These are phyloP conservation scores for Yamadazyma sp. DNA, from an alignment of 805 yeast species.

Conservation along the genomic window DNA sequence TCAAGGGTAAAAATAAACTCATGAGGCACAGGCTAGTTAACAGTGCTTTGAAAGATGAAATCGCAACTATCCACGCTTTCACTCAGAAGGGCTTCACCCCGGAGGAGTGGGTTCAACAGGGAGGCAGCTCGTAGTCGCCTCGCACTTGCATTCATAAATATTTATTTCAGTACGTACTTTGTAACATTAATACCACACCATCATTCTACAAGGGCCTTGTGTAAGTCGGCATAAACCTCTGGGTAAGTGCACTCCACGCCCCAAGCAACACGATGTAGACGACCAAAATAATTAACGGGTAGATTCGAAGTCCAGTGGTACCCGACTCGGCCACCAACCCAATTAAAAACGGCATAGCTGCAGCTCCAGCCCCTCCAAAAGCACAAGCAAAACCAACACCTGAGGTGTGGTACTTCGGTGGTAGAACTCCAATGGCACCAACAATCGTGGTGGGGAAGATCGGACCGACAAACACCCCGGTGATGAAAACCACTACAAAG, in stretches of 20 bases:
- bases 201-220: constrained; percentile 2
- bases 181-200: constrained; percentile 5
- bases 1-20: constrained; percentile 79
- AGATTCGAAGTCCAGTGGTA: constrained; percentile 29
- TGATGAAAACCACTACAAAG: constrained; percentile 34
- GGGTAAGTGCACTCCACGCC: constrained; percentile 26
- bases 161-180: constrained; percentile 4
- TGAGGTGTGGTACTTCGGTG: constrained; percentile 55
- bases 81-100: constrained; percentile 87
- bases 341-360: constrained; percentile 63
- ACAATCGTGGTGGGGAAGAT: constrained; percentile 68
- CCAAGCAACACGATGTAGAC: constrained; percentile 24
- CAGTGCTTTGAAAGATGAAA: constrained; percentile 75
- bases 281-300: constrained; percentile 30
- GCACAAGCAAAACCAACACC: constrained; percentile 79
- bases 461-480: constrained; percentile 56
- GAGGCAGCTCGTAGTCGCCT: constrained; percentile 24
- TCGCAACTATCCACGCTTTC: constrained; percentile 88
- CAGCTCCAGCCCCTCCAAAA: constrained; percentile 83
- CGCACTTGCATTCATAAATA: constrained; percentile 1
- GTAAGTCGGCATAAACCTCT: constrained; percentile 14
- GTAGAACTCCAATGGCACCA: constrained; percentile 61
- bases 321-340: constrained; percentile 49
- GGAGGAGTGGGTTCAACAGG: constrained; percentile 71
- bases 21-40: constrained; percentile 88